A percentile compares a stretch with the other conserved stretches of the same genome.
phyloP scores from a whole-genome alignment of 2,329 filamentous ascomycete species.

The Fragosphaeria purpurea region DNA sequence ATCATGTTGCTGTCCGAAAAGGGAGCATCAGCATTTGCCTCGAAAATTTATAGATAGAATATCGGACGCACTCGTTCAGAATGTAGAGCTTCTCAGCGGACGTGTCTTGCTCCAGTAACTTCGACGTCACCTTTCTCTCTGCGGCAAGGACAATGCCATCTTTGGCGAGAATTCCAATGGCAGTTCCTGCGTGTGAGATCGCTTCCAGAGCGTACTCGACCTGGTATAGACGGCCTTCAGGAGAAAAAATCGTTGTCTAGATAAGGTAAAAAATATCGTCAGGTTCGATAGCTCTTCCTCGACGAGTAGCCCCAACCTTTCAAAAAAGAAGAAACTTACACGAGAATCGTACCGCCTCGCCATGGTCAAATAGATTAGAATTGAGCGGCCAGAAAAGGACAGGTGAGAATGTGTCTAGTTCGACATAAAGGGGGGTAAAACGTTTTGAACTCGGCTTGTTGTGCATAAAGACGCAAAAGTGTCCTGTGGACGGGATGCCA shows the following conservation, averaged over 20 bases:
- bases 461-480: no score
- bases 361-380: conserved; percentile 42
- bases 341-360: conserved; percentile 96
- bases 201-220: conserved; percentile 99
- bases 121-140: conserved; percentile 98
- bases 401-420: not conserved
- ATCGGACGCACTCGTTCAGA: conserved; percentile 72
- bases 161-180: conserved; percentile 90
- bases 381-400: not conserved
- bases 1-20: conserved; percentile 80
- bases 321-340: conserved; percentile 44
- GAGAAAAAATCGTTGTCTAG: conserved; percentile 98
- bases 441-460: no score
- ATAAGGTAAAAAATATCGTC: conserved; percentile 4
- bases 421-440: no score
- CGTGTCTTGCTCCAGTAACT: conserved; percentile 97
- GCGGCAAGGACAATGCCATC: conserved; percentile 97
- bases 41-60: no score
- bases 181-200: conserved; percentile 96
- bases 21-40: not conserved
- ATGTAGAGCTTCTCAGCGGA: conserved; percentile 99
- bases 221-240: conserved; percentile 95
- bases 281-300: not conserved
- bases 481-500: no score
- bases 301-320: conserved; percentile 4